Evolutionary conservation across 345 rosid genomes (phyloP).

Genomic region (Kandelia obovata): DNA sequence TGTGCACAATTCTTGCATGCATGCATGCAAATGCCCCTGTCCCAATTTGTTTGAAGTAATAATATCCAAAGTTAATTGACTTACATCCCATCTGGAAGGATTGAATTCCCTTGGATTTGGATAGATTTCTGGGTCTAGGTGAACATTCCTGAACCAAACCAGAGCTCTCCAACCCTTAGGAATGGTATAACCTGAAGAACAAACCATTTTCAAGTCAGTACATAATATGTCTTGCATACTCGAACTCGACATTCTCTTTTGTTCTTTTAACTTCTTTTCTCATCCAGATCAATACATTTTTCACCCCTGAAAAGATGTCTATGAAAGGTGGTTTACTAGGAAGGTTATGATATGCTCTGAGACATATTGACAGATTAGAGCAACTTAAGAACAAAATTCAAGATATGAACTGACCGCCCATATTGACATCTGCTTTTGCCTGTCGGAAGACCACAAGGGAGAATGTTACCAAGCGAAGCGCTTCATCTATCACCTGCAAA

Average conservation of each 20-base stretch:
- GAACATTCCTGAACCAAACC: conserved; percentile 76
- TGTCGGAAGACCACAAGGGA: conserved; percentile 74
- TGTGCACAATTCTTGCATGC: background rate
- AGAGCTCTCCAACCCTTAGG: conserved; percentile 89
- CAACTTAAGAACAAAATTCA: background rate
- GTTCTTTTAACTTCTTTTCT: too few species aligned
- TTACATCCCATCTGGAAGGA: conserved; percentile 91
- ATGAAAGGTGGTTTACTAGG: too few species aligned
- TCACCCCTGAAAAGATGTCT: too few species aligned
- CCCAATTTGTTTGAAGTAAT: background rate
- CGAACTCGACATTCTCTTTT: too few species aligned
- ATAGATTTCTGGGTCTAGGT: conserved; percentile 58
- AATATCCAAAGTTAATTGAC: conserved; percentile 5
- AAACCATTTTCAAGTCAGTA: background rate
- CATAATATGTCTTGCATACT: too few species aligned
- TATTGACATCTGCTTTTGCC: conserved; percentile 52
- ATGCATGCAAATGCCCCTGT: too few species aligned
- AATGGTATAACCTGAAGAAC: conserved; percentile 58
- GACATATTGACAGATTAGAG: background rate
- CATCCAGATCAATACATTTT: too few species aligned
- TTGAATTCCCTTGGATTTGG: conserved; percentile 61
- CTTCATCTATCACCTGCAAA: conserved; percentile 74
- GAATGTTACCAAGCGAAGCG: conserved; percentile 72
- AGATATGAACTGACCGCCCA: conserved; percentile 43
- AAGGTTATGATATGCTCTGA: background rate